Base-by-base conservation (phyloP, 176 grass and related monocot genomes). In the Cocos nucifera region DNA sequence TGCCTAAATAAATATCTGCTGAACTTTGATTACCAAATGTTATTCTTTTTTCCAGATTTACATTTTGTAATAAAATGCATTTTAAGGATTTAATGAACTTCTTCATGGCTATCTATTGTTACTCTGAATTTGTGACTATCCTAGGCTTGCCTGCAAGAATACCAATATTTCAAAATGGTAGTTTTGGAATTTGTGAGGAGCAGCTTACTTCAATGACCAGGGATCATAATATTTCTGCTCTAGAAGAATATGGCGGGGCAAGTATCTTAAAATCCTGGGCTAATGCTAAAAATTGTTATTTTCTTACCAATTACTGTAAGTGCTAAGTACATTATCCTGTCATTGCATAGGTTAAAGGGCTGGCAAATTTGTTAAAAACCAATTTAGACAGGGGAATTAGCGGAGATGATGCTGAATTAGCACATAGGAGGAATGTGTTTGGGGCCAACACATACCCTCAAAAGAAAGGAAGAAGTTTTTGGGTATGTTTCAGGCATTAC, bases 401-500 rank as follows among this genome's bases (percentile, higher is more conserved):
- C 67, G 92, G 60, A 61, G 78, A 85, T 20, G 84, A 91, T 10
- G 29, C 73, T 5, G 87, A 97, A 69, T 49, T 97, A 62, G 56
- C 19, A 19, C 70, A 53, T 17, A 85, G 92, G 63, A 35, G 4
- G 75, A 79, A 68, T 76, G 65, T 62, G 39, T 91, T 97, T 70
- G 87, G 93, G 3, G 56, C 84, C 3, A 97, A 97, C 56, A 92
- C 87, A 51, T 97, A 97, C 59, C 93, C 93, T 22, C 84, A 80
- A 61, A 97, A 92, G 63, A 83, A 97, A 82, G 87, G 93, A 59
- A 88, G 53, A 78, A 88, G 73, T 67, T 92, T 88, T 69, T 64
- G 74, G 75, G 93, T 97, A 79, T 35, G 78, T 7, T 65, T 44
- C 35, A 44, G 12, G 9, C 1, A 12, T 44, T 44, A 44, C 35